A percentile compares a stretch with the other conserved stretches of the same genome.
Conservation (phyloP, 768 basidiomycete genomes). For the Pholiota microspora region DNA sequence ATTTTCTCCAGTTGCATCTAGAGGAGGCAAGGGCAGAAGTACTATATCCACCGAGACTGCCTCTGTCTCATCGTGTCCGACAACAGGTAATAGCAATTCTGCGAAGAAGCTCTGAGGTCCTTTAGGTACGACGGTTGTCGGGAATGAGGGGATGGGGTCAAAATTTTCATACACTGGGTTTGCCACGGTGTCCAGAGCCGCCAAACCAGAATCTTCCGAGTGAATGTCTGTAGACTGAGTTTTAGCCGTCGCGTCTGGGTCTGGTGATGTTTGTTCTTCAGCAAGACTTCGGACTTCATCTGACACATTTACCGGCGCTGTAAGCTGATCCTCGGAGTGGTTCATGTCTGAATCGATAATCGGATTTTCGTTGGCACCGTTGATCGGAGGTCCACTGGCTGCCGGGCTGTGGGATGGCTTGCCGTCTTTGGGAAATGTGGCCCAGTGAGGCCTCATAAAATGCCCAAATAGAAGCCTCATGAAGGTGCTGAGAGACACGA, state of each 20-base stretch:
- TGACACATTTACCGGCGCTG: too few species aligned
- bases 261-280: too few species aligned
- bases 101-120: neutral
- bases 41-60: conserved; percentile 1
- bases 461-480: neutral
- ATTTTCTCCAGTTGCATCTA: neutral
- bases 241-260: too few species aligned
- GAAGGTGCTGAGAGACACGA: neutral
- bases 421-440: neutral
- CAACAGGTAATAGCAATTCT: neutral
- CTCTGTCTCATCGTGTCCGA: too few species aligned
- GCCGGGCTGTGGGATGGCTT: neutral
- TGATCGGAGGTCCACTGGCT: neutral
- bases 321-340: neutral
- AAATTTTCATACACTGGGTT: too few species aligned
- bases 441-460: neutral
- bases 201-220: too few species aligned
- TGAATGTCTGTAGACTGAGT: too few species aligned
- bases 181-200: too few species aligned
- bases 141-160: neutral
- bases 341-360: neutral
- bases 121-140: neutral
- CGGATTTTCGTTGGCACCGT: neutral
- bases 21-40: neutral
- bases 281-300: too few species aligned